Evolutionary conservation across 2,329 filamentous ascomycete genomes (phyloP).

Genomic region (Aspergillus sergii): DNA sequence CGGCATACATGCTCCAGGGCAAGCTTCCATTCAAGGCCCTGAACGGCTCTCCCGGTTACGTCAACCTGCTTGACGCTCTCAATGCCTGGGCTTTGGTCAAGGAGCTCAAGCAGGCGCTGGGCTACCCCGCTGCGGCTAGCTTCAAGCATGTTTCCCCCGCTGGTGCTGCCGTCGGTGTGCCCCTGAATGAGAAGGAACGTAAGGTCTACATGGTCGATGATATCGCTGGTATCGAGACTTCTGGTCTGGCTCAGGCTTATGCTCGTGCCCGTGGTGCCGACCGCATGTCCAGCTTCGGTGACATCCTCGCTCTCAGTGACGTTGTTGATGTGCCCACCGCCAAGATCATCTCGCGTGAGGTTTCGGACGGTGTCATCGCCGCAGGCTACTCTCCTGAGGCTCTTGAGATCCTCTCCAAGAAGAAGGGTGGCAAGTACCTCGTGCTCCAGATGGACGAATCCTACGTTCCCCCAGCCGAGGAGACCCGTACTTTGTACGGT

Average conservation of each 20-base stretch:
- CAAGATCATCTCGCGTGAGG: conserved; percentile 96
- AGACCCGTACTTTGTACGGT: conserved; percentile 87
- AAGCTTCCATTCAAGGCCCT: conserved; percentile 94
- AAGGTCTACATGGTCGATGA: conserved; percentile 99
- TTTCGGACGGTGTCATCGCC: conserved; percentile 95
- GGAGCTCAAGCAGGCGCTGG: conserved; percentile 87
- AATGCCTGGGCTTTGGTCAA: conserved; percentile 98
- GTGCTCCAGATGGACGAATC: conserved; percentile 91
- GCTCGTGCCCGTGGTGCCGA: conserved; percentile 93
- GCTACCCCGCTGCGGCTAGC: conserved; percentile 86
- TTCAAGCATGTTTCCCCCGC: conserved; percentile 99
- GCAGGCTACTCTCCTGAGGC: conserved; percentile 83
- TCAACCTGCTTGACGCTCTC: conserved; percentile 93
- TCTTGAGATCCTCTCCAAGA: conserved; percentile 90
- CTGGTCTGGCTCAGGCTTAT: conserved; percentile 88
- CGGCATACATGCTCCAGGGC: conserved; percentile 73
- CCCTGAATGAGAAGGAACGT: conserved; percentile 82
- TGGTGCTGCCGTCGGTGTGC: conserved; percentile 89
- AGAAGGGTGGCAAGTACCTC: conserved; percentile 97
- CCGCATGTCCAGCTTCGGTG: conserved; percentile 98
- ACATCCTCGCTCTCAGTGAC: conserved; percentile 91
- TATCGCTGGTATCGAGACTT: conserved; percentile 84
- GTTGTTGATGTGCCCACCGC: conserved; percentile 89
- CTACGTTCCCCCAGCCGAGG: conserved; percentile 73
- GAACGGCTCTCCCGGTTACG: conserved; percentile 86